A percentile compares a stretch with the other conserved stretches of the same genome.
phyloP scores from a whole-genome alignment of 2,329 filamentous ascomycete species.

The Daldinia sp. region DNA sequence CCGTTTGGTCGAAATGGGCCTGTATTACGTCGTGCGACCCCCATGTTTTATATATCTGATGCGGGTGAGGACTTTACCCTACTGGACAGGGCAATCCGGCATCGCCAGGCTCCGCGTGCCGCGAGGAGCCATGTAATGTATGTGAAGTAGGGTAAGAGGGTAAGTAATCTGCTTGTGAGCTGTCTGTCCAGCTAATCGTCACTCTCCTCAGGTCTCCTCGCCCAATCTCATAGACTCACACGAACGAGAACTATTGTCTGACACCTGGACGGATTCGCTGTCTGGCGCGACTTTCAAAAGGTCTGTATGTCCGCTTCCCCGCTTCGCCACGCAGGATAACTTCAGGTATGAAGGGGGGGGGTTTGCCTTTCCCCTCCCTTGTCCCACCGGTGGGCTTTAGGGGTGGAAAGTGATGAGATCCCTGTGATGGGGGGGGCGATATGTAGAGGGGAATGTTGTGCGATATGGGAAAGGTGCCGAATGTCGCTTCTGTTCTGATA shows the following conservation, averaged over 20 bases:
- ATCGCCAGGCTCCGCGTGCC: conserved; percentile 23
- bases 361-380: conserved; percentile 9
- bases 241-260: conserved; percentile 16
- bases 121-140: no score
- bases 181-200: not conserved
- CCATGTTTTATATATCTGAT: conserved; percentile 33
- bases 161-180: conserved; percentile 3
- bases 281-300: conserved; percentile 13
- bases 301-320: not conserved
- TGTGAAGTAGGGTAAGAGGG: no score
- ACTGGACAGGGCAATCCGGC: conserved; percentile 27
- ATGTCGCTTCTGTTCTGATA: conserved; percentile 6
- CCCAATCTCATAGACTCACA: conserved; percentile 5
- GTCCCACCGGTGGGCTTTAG: conserved; percentile 13
- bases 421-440: conserved; percentile 6
- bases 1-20: conserved; percentile 7
- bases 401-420: conserved; percentile 4
- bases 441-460: conserved; percentile 18
- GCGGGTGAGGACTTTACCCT: conserved; percentile 17
- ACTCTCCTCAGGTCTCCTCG: not conserved
- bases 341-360: conserved; percentile 4
- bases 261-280: conserved; percentile 25
- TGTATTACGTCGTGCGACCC: conserved; percentile 31
- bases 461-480: conserved; percentile 4
- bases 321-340: conserved; percentile 1